These are phyloP conservation scores for Datisca glomerata DNA, from an alignment of 306 rosid species.

Conservation along the genomic window DNA sequence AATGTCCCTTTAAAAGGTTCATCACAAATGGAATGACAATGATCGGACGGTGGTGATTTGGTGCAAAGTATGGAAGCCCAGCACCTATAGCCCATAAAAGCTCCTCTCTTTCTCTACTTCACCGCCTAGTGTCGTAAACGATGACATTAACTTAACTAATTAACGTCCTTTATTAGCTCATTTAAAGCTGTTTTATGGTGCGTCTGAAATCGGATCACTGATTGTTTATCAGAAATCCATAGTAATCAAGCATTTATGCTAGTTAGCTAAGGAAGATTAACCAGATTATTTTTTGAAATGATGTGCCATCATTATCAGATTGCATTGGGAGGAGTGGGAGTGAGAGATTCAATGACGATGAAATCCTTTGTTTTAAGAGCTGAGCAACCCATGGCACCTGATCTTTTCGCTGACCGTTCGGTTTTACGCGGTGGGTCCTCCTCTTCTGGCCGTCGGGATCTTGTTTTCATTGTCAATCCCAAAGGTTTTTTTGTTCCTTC, in stretches of 20 bases:
- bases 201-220: too few relatives aligned
- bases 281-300: background rate
- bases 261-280: background rate
- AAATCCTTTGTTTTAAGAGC: slow-evolving; percentile 39
- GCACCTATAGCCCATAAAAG: background rate
- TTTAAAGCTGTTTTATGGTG: background rate
- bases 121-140: background rate
- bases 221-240: background rate
- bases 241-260: too few relatives aligned
- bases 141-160: background rate
- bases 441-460: slow-evolving; percentile 48
- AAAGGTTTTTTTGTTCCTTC: too few relatives aligned
- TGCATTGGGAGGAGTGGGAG: slow-evolving; percentile 33
- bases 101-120: background rate
- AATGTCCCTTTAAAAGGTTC: too few relatives aligned
- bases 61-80: background rate
- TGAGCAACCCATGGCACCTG: slow-evolving; percentile 45
- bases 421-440: slow-evolving; percentile 32
- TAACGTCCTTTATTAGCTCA: background rate
- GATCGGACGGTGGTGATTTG: background rate
- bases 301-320: slow-evolving; percentile 27
- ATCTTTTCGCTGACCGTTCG: slow-evolving; percentile 31
- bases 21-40: too few relatives aligned
- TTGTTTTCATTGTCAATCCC: slow-evolving; percentile 90
- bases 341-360: slow-evolving; percentile 24